Conservation (phyloP, 108 stramenopile species). For the Cylindrotheca closterium region DNA sequence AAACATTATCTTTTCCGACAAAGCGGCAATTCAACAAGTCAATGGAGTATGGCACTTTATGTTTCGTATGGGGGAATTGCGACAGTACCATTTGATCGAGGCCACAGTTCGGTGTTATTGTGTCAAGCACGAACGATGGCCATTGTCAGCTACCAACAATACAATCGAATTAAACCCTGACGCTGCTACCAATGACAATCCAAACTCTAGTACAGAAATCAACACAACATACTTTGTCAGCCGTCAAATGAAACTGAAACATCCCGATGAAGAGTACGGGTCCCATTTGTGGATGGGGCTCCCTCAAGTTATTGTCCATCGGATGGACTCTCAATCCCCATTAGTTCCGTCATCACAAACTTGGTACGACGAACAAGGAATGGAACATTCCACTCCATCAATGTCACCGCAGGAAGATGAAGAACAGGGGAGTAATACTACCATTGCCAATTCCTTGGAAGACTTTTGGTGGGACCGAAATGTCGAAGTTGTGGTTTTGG, state of each 20-base stretch:
- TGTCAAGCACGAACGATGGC: constrained; percentile 77
- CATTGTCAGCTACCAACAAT: constrained; percentile 1
- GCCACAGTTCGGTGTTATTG: constrained; percentile 91
- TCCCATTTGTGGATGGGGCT: constrained; percentile 89
- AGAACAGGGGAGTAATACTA: not conserved
- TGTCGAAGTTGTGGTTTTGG: constrained; percentile 90
- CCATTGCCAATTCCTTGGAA: constrained; percentile 37
- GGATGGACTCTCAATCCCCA: constrained; percentile 84
- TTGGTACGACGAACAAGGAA: constrained; percentile 76
- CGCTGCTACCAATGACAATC: not conserved
- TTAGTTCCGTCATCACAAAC: constrained; percentile 57
- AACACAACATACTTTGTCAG: constrained; percentile 75
- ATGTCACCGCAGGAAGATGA: not conserved
- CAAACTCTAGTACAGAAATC: constrained; percentile 7
- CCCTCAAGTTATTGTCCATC: constrained; percentile 93
- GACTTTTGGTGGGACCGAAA: constrained; percentile 81
- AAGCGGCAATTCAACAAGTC: constrained; percentile 80
- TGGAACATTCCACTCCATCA: constrained; percentile 28
- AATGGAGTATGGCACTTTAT: constrained; percentile 84
- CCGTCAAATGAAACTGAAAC: constrained; percentile 63
- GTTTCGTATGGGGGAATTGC: constrained; percentile 92
- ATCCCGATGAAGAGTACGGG: constrained; percentile 53
- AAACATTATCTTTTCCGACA: constrained; percentile 90
- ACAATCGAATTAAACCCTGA: not conserved
- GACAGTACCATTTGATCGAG: constrained; percentile 91